These are phyloP conservation scores for Sugiyamaella boreocaroliniensis DNA, from an alignment of 805 yeast genomes.

Conservation along the genomic window DNA sequence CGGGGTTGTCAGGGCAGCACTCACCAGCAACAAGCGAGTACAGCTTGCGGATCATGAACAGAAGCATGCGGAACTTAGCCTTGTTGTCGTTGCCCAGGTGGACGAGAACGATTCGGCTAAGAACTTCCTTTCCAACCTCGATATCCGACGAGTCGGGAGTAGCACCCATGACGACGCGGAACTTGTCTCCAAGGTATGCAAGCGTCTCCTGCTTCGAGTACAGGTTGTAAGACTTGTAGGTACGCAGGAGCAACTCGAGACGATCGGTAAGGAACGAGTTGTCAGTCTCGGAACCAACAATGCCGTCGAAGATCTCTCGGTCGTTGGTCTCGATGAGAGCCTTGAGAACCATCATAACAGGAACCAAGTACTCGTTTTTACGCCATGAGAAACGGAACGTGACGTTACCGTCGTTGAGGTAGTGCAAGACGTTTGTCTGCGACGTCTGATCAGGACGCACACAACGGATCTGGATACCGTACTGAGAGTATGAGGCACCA, in stretches of 20 bases:
- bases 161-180: constrained; percentile 87
- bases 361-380: constrained; percentile 89
- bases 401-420: constrained; percentile 90
- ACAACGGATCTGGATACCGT: constrained; percentile 88
- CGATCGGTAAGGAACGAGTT: constrained; percentile 97
- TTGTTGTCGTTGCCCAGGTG: constrained; percentile 55
- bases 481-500: constrained; percentile 83
- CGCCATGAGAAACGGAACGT: constrained; percentile 97
- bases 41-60: constrained; percentile 92
- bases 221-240: constrained; percentile 74
- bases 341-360: constrained; percentile 85
- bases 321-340: constrained; percentile 88
- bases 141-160: constrained; percentile 81
- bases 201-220: constrained; percentile 82
- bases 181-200: constrained; percentile 91
- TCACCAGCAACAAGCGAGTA: constrained; percentile 95
- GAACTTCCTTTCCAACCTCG: constrained; percentile 82
- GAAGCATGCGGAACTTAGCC: constrained; percentile 80
- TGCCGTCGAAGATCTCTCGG: constrained; percentile 92
- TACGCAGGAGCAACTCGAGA: constrained; percentile 83
- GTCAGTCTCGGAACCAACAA: constrained; percentile 77
- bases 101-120: constrained; percentile 79
- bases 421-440: constrained; percentile 95
- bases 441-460: constrained; percentile 97
- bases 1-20: constrained; percentile 96